These are phyloP conservation scores for Metschnikowia continentalis DNA, from an alignment of 805 yeast genomes.

Conservation along the genomic window DNA sequence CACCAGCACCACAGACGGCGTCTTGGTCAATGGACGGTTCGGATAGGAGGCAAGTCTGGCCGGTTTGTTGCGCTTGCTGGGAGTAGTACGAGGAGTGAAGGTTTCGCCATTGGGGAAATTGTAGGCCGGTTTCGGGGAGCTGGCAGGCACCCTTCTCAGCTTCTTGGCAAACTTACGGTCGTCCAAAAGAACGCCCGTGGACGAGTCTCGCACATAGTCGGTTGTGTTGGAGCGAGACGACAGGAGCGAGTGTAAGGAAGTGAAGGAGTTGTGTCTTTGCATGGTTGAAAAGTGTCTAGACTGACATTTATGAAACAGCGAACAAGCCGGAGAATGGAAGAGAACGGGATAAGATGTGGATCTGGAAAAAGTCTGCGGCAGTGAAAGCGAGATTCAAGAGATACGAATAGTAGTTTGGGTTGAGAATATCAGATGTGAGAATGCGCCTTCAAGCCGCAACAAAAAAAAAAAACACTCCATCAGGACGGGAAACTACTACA, in stretches of 20 bases:
- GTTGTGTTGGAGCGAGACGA: conserved; percentile 4
- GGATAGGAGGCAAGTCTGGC: conserved; percentile 19
- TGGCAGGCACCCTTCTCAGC: conserved; percentile 22
- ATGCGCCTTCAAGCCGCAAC: background rate
- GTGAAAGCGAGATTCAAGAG: background rate
- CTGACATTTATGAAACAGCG: background rate
- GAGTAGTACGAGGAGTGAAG: conserved; percentile 44
- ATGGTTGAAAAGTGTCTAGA: conserved; percentile 1
- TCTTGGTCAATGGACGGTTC: conserved; percentile 5
- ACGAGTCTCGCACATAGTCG: conserved; percentile 15
- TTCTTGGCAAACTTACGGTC: conserved; percentile 37
- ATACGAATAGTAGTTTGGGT: background rate
- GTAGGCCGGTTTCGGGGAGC: conserved; percentile 22
- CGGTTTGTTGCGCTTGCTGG: conserved; percentile 39
- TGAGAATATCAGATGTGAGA: conserved; percentile 1
- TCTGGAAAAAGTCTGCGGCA: background rate
- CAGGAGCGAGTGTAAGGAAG: conserved; percentile 5
- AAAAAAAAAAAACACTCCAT: background rate
- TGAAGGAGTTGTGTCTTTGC: conserved; percentile 13
- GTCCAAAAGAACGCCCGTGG: conserved; percentile 37
- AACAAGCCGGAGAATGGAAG: background rate
- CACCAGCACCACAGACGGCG: conserved; percentile 15
- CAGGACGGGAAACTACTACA: background rate
- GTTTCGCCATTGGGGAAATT: conserved; percentile 54
- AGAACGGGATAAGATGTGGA: background rate